Percentiles rank a stretch among this genome's conserved stretches.
Conservation (phyloP, 1,139 yeast genomes). For the Yamadazyma atlantica region DNA sequence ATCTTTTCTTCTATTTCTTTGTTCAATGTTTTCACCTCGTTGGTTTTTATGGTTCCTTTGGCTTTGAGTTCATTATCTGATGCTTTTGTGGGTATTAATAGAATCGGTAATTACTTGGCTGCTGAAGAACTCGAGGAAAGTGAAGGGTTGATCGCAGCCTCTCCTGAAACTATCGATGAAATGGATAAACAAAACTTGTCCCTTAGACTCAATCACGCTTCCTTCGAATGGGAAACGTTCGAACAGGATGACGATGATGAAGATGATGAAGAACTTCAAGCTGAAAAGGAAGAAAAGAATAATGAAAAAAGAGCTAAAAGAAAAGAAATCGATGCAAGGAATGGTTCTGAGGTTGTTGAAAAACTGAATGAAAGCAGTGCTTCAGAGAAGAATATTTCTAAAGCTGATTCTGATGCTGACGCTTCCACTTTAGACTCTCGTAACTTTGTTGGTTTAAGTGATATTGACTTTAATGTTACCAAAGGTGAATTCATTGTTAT, state of each 20-base stretch:
- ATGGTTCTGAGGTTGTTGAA: not conserved
- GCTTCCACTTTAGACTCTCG: constrained; percentile 3
- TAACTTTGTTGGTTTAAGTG: constrained; percentile 32
- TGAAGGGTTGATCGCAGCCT: constrained; percentile 16
- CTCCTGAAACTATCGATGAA: constrained; percentile 8
- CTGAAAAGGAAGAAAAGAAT: constrained; percentile 4
- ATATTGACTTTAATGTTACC: constrained; percentile 42
- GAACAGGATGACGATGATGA: constrained; percentile 17
- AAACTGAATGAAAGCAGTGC: not conserved
- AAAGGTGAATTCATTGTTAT: constrained; percentile 66
- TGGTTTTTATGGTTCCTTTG: constrained; percentile 66
- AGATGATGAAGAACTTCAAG: constrained; percentile 5
- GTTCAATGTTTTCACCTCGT: constrained; percentile 58
- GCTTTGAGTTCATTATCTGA: constrained; percentile 70
- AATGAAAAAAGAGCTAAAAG: constrained; percentile 2
- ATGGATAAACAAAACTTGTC: constrained; percentile 26
- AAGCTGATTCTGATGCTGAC: constrained; percentile 5
- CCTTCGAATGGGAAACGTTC: constrained; percentile 43
- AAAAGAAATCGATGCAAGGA: too few species aligned
- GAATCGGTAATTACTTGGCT: constrained; percentile 57
- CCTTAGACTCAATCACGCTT: constrained; percentile 25
- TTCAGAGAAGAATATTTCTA: not conserved
- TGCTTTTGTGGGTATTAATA: constrained; percentile 60
- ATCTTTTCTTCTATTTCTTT: constrained; percentile 80
- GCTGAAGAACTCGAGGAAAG: constrained; percentile 31